These are phyloP conservation scores for Ogataea zsoltii DNA, from an alignment of 805 yeast genomes.

Conservation along the genomic window DNA sequence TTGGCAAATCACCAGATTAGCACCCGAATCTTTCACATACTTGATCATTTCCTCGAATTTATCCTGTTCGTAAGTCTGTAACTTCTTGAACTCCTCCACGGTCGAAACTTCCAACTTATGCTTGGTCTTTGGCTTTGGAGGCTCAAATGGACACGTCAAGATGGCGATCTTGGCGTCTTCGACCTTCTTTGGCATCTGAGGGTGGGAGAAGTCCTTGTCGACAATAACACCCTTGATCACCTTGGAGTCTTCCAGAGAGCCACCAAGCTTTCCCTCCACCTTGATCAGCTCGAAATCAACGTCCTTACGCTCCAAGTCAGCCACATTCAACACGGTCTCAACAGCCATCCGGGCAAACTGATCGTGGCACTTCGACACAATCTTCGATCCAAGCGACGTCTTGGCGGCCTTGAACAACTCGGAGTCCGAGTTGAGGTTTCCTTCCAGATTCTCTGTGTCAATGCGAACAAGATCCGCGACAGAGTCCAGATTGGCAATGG, in stretches of 20 bases:
- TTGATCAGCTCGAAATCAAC: constrained; percentile 96
- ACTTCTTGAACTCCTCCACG: constrained; percentile 90
- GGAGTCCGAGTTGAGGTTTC: constrained; percentile 37
- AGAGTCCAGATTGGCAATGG: constrained; percentile 71
- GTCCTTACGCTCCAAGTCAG: constrained; percentile 88
- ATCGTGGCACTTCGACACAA: constrained; percentile 91
- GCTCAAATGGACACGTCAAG: constrained; percentile 98
- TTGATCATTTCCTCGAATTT: constrained; percentile 90
- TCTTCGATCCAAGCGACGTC: constrained; percentile 93
- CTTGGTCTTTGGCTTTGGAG: constrained; percentile 99
- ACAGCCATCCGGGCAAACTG: constrained; percentile 97
- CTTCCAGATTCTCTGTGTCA: constrained; percentile 31
- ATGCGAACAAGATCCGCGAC: constrained; percentile 47
- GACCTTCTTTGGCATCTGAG: constrained; percentile 91
- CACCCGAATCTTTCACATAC: constrained; percentile 84
- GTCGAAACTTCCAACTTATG: constrained; percentile 91
- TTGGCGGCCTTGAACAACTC: constrained; percentile 87
- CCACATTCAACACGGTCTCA: constrained; percentile 89
- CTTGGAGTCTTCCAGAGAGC: constrained; percentile 81
- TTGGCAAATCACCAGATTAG: constrained; percentile 95
- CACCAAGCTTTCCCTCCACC: constrained; percentile 95
- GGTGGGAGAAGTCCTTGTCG: constrained; percentile 97
- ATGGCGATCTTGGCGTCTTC: constrained; percentile 87
- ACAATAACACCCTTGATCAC: constrained; percentile 88
- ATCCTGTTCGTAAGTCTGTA: constrained; percentile 90